Base-by-base conservation (phyloP, 805 yeast genomes). In the Candida chilensis region DNA sequence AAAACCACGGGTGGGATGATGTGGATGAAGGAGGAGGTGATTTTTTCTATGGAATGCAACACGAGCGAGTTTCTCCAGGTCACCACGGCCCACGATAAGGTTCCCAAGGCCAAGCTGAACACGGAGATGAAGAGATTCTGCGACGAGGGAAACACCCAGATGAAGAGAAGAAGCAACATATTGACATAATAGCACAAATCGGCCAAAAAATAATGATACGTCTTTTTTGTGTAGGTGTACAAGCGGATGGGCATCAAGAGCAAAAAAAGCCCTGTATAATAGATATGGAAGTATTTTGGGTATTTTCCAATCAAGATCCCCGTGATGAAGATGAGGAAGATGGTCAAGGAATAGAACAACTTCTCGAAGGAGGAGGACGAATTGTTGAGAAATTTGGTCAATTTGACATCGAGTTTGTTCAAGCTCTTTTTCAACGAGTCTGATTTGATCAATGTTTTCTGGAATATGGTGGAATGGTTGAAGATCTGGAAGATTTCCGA, bases 11-110 rank as follows among this genome's bases (percentile, higher is more conserved):
- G 95, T 2, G 98, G 98, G 57, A 85, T 69, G 10, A 92, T 65
- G 48, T 90, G 98, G 38, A 90, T 90, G 44, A 86, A 82, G 3
- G 94, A 78, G 14, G 90, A 77, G 2, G 97, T 92, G 11, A 88
- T 85, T 52, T 90, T 90, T 40, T 90, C 98, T 36, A 90, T 71
- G 9, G 90, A 78, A 48, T 90, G 98, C 28, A 90, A 63, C 6
- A 90, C 97, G 32, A 90, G 63, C 5, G 96, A 87, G 51, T 90
- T 90, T 42, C 95, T 67, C 98, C 97, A 90, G 0, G 96, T 84
- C 27, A 90, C 77, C 15, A 90, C 95, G 0, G 96, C 96, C 70
- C 85, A 88, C 5, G 95, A 72, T 33, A 90, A 57, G 0, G 96
- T 85, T 1, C 97, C 98, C 58, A 81, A 77, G 1, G 92, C 70